Conservation (phyloP, 2,329 filamentous ascomycete genomes). For the Stachybotrys echinatus region DNA sequence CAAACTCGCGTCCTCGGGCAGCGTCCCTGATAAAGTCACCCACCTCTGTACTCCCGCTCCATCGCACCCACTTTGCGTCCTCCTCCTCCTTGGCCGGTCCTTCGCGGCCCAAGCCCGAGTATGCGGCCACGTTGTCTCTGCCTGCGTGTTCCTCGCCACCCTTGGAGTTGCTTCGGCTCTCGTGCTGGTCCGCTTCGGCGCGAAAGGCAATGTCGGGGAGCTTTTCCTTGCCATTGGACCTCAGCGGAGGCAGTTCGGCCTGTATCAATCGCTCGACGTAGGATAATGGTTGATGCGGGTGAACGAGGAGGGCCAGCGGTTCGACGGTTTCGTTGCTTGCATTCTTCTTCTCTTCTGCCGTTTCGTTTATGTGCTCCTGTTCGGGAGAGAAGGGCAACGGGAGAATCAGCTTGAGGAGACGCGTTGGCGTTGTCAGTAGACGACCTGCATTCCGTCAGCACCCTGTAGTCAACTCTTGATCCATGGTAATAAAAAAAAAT, state of each 20-base stretch:
- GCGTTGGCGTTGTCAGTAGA: constrained; percentile 73
- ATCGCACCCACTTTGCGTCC: constrained; percentile 65
- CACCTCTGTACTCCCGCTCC: constrained; percentile 84
- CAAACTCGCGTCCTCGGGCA: constrained; percentile 77
- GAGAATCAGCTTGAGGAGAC: constrained; percentile 74
- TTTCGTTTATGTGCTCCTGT: constrained; percentile 34
- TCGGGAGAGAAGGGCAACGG: constrained; percentile 52
- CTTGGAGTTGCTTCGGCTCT: constrained; percentile 15
- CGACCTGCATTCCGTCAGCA: constrained; percentile 45
- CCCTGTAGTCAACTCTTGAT: not conserved
- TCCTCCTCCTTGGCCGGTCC: constrained; percentile 36
- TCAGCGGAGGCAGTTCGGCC: constrained; percentile 70
- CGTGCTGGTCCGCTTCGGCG: constrained; percentile 66
- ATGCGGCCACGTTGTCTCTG: constrained; percentile 57
- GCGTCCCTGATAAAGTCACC: constrained; percentile 93
- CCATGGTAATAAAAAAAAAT: not conserved
- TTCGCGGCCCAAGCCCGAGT: constrained; percentile 65
- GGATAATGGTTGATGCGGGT: constrained; percentile 85
- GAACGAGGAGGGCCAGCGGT: constrained; percentile 77
- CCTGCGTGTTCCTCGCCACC: constrained; percentile 23
- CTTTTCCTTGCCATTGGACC: constrained; percentile 60
- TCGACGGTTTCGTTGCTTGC: constrained; percentile 49
- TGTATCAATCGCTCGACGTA: constrained; percentile 88
- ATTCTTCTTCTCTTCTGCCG: constrained; percentile 26
- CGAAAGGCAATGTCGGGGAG: constrained; percentile 73